Conservation (phyloP, 148 eudicot genomes). For the Fagopyrum tataricum region DNA sequence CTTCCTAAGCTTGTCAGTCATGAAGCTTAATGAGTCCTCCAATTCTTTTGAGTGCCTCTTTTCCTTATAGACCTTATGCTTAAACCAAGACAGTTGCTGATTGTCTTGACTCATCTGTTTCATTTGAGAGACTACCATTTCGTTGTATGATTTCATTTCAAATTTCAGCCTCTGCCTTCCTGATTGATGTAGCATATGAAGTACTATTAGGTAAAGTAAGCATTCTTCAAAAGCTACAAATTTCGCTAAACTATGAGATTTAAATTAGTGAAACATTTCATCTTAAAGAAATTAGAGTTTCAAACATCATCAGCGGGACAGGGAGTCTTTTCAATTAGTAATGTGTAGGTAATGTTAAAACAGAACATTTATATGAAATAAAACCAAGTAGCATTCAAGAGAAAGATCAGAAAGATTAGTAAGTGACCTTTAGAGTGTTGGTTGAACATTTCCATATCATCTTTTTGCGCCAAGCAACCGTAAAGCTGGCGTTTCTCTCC, state of each 20-base stretch:
- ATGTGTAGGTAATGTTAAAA: not conserved
- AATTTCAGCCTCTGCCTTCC: conserved; percentile 55
- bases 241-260: not conserved
- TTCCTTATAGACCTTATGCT: conserved; percentile 42
- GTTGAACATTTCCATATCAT: conserved; percentile 54
- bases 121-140: conserved; percentile 40
- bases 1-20: conserved; percentile 45
- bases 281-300: not conserved
- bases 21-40: conserved; percentile 32
- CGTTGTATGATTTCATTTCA: conserved; percentile 54
- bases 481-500: conserved; percentile 70
- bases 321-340: not conserved
- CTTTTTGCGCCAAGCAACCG: conserved; percentile 58
- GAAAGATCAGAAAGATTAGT: not conserved
- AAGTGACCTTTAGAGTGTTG: conserved; percentile 46
- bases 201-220: not conserved
- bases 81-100: conserved; percentile 51
- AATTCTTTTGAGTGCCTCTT: conserved; percentile 40
- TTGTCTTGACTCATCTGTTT: conserved; percentile 76
- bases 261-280: not conserved
- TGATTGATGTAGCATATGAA: conserved; percentile 18
- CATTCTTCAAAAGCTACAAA: not conserved
- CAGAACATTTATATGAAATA: not conserved
- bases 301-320: not conserved
- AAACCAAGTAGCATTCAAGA: not conserved